A percentile compares a stretch with the other conserved stretches of the same genome.
phyloP scores from a whole-genome alignment of 371 early-diverging fungal species.

The Capillidium rhysosporum region DNA sequence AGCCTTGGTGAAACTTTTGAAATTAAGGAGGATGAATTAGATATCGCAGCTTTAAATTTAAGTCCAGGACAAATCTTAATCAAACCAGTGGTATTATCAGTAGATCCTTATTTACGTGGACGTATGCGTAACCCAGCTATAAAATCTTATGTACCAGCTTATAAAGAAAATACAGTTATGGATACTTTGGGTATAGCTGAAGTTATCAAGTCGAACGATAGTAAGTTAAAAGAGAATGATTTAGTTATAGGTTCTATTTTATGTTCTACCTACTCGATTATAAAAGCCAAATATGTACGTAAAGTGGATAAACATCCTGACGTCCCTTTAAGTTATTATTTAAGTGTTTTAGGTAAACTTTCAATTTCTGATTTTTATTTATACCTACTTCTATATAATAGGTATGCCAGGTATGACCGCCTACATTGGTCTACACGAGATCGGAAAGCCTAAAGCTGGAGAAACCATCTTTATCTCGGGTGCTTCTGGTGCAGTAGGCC shows the following conservation, averaged over 20 bases:
- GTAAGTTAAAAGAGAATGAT: conserved; percentile 22
- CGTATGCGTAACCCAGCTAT: conserved; percentile 24
- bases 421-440: conserved; percentile 30
- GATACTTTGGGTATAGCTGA: conserved; percentile 22
- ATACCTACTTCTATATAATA: conserved; percentile 7
- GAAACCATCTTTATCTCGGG: conserved; percentile 46
- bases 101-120: conserved; percentile 42
- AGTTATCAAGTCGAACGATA: conserved; percentile 22
- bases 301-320: conserved; percentile 14
- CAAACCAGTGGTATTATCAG: conserved; percentile 23
- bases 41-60: conserved; percentile 18
- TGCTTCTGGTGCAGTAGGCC: conserved; percentile 29
- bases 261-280: conserved; percentile 26
- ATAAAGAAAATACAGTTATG: conserved; percentile 30
- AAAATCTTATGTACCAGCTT: conserved; percentile 30
- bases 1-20: conserved; percentile 21
- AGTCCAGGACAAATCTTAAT: conserved; percentile 32
- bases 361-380: conserved; percentile 4
- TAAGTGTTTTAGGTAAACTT: neutral
- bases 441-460: conserved; percentile 30
- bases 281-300: conserved; percentile 13
- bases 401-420: conserved; percentile 49
- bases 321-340: conserved; percentile 20
- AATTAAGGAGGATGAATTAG: conserved; percentile 18
- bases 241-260: conserved; percentile 16